These are phyloP conservation scores for Lotus japonicus DNA, from an alignment of 306 rosid species.

Conservation along the genomic window DNA sequence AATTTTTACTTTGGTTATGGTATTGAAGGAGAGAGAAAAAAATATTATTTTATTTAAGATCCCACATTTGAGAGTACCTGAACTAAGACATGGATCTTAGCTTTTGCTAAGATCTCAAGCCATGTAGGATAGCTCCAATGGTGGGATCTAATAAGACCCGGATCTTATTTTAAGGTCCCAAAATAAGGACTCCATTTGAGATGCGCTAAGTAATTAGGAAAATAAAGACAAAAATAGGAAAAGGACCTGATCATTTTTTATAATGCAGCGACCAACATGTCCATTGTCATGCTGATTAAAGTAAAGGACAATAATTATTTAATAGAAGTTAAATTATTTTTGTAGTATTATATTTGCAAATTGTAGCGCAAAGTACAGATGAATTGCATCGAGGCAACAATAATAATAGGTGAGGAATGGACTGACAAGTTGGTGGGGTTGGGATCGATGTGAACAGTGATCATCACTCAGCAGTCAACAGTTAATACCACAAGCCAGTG, in stretches of 20 bases:
- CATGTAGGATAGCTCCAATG: too few relatives aligned
- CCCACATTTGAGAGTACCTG: too few relatives aligned
- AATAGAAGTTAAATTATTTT: neutral
- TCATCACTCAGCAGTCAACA: constrained; percentile 12
- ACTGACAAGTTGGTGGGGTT: constrained; percentile 35
- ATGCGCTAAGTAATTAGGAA: too few relatives aligned
- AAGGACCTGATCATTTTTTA: constrained; percentile 37
- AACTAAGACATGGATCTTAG: too few relatives aligned
- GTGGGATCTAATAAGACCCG: too few relatives aligned
- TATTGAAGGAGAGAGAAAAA: too few relatives aligned
- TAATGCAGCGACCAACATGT: constrained; percentile 45
- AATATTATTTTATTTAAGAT: too few relatives aligned
- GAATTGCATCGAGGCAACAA: constrained; percentile 37
- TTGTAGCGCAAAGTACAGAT: constrained; percentile 29
- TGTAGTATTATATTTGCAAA: constrained; percentile 39
- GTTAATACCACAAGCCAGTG: too few relatives aligned
- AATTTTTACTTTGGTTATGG: too few relatives aligned
- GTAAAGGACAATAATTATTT: neutral
- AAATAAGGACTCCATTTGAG: too few relatives aligned
- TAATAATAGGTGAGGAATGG: constrained; percentile 9
- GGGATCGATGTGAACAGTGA: constrained; percentile 11
- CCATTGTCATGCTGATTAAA: constrained; percentile 27
- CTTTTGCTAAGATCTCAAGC: too few relatives aligned
- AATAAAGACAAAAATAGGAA: constrained; percentile 62
- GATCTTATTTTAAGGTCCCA: too few relatives aligned